These are phyloP conservation scores for Mycena indigotica DNA, from an alignment of 768 basidiomycete genomes.

Conservation along the genomic window DNA sequence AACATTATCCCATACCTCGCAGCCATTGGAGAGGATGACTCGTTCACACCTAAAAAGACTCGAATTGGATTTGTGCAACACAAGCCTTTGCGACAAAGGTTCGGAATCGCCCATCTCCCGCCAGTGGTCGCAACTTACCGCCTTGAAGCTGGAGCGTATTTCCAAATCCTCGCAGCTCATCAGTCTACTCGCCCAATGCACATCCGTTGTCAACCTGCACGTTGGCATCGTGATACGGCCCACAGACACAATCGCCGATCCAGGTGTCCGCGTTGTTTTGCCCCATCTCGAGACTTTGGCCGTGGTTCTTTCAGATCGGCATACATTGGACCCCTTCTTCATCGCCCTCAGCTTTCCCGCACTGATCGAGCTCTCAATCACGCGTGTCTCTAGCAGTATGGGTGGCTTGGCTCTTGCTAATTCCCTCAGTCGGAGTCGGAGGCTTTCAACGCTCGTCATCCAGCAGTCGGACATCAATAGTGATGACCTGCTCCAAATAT, in stretches of 20 bases:
- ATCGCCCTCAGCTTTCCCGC: slow-evolving; percentile 3
- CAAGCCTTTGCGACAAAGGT: too few species aligned
- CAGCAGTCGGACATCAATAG: neutral
- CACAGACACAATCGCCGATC: neutral
- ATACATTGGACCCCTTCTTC: slow-evolving; percentile 3
- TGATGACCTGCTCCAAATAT: neutral
- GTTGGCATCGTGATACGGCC: slow-evolving; percentile 1
- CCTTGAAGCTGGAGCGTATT: neutral
- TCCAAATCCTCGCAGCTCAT: neutral
- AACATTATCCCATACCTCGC: neutral
- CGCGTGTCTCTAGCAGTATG: neutral
- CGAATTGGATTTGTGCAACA: neutral
- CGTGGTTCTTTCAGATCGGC: neutral
- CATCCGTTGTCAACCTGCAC: neutral
- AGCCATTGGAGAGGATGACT: neutral
- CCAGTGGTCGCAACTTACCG: slow-evolving; percentile 15
- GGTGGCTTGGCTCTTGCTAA: neutral
- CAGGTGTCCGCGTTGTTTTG: neutral
- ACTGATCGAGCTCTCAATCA: neutral
- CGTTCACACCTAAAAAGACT: neutral
- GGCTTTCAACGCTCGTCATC: slow-evolving; percentile 1
- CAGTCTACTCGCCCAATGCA: slow-evolving; percentile 1
- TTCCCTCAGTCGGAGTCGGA: slow-evolving; percentile 9
- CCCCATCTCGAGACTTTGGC: neutral
- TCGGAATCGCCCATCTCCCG: neutral